Conservation (phyloP, 1,284 basidiomycete genomes). For the Ceratobasidium sp. region DNA sequence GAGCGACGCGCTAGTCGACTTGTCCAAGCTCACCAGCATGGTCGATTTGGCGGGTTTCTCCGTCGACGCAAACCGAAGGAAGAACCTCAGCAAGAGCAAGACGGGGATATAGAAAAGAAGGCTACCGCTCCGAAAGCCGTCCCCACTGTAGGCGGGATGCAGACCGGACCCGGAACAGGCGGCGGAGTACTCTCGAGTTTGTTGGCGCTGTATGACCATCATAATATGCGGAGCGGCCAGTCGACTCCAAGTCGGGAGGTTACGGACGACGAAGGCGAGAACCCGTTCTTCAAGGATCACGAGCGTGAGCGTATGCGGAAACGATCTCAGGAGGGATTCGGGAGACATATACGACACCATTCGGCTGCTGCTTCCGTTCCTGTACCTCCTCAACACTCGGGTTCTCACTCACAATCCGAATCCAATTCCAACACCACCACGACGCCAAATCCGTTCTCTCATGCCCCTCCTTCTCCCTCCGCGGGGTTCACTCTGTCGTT, state of each 20-base stretch:
- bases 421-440: constrained; percentile 12
- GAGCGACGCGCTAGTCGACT: constrained; percentile 32
- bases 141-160: neutral
- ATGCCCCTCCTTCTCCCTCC: constrained; percentile 1
- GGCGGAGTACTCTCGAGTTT: constrained; percentile 68
- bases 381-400: constrained; percentile 45
- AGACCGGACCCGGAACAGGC: constrained; percentile 37
- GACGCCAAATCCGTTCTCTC: neutral
- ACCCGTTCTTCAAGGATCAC: constrained; percentile 32
- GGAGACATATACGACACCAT: constrained; percentile 43
- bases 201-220: constrained; percentile 66
- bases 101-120: constrained; percentile 37
- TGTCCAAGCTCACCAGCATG: constrained; percentile 30
- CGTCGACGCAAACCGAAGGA: constrained; percentile 21
- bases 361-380: constrained; percentile 47
- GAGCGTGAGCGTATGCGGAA: neutral
- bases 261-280: constrained; percentile 31
- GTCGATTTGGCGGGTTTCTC: constrained; percentile 17
- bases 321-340: constrained; percentile 6
- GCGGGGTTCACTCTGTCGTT: constrained; percentile 8
- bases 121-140: constrained; percentile 36
- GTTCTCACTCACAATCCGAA: too few species aligned
- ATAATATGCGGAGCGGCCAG: constrained; percentile 54
- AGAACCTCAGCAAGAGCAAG: constrained; percentile 19
- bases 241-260: constrained; percentile 49